Conservation (phyloP, 208 protist species). For the Leishmania aethiopica region DNA sequence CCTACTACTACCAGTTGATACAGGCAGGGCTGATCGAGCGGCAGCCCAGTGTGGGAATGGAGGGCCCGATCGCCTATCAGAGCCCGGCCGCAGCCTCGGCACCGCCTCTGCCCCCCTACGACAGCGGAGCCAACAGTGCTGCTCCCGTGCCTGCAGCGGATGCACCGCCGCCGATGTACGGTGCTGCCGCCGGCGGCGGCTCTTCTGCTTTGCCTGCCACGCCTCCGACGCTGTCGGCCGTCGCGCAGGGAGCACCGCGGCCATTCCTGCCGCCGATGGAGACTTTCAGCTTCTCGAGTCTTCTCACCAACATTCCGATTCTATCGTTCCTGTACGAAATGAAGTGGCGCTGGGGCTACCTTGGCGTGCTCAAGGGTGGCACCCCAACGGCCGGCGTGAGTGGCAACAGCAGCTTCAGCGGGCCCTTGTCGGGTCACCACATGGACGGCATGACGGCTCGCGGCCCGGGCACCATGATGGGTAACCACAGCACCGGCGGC, state of each 20-base stretch:
- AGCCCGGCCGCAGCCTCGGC: neutral
- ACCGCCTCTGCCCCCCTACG: neutral
- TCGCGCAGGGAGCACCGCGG: conserved; percentile 4
- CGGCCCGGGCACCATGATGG: conserved; percentile 26
- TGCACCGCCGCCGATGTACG: conserved; percentile 11
- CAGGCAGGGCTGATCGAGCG: conserved; percentile 68
- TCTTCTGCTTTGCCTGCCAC: neutral
- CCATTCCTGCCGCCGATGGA: conserved; percentile 72
- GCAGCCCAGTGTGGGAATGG: conserved; percentile 14
- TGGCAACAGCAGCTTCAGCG: conserved; percentile 25
- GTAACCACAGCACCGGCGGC: conserved; percentile 34
- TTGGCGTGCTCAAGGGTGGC: conserved; percentile 54
- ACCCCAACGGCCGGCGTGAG: conserved; percentile 25
- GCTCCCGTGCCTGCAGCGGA: neutral
- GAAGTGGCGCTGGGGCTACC: conserved; percentile 77
- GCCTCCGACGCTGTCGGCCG: neutral
- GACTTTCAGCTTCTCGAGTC: conserved; percentile 87
- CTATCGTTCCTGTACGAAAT: conserved; percentile 89
- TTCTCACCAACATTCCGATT: conserved; percentile 85
- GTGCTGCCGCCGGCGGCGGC: neutral
- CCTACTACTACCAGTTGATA: conserved; percentile 82
- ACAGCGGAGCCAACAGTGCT: neutral
- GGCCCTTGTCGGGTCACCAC: neutral
- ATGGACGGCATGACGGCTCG: conserved; percentile 18
- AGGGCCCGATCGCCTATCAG: conserved; percentile 20